Evolutionary conservation across 1,284 basidiomycete genomes (phyloP).

Genomic region (Trichosporon ovoides): DNA sequence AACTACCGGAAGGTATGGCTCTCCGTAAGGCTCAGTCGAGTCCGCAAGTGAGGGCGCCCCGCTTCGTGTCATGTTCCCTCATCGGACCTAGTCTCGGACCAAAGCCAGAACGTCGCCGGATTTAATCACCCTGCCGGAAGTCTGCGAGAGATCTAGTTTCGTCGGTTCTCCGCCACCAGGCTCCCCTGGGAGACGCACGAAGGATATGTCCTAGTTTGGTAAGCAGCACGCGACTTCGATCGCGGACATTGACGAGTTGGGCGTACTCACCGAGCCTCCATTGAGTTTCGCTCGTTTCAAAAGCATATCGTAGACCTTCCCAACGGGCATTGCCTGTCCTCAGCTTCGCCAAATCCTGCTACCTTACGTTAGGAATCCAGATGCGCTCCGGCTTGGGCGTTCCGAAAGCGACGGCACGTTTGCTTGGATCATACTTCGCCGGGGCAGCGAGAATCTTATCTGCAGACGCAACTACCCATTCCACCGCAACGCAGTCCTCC

Average conservation of each 20-base stretch:
- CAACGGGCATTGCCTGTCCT: constrained; percentile 26
- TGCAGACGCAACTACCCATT: constrained; percentile 26
- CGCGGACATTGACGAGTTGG: not conserved
- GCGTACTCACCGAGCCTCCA: not conserved
- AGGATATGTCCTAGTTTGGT: constrained; percentile 15
- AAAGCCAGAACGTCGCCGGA: constrained; percentile 28
- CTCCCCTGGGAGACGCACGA: constrained; percentile 17
- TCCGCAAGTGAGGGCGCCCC: too few relatives aligned
- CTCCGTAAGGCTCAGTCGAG: too few relatives aligned
- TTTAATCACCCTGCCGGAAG: constrained; percentile 18
- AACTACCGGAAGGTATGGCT: not conserved
- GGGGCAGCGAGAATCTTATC: constrained; percentile 14
- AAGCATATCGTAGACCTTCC: constrained; percentile 29
- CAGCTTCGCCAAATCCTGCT: not conserved
- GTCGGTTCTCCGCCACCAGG: constrained; percentile 8
- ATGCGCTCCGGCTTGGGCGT: constrained; percentile 11
- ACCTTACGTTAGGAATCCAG: constrained; percentile 30
- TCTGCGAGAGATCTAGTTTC: constrained; percentile 18
- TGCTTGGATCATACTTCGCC: constrained; percentile 16
- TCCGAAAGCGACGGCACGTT: constrained; percentile 7
- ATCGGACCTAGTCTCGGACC: constrained; percentile 15
- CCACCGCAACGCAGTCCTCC: constrained; percentile 29
- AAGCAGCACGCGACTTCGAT: not conserved
- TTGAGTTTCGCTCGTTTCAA: constrained; percentile 18
- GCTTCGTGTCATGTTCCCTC: not conserved